Base-by-base conservation (phyloP, 306 rosid genomes). In the Lathyrus aphaca region DNA sequence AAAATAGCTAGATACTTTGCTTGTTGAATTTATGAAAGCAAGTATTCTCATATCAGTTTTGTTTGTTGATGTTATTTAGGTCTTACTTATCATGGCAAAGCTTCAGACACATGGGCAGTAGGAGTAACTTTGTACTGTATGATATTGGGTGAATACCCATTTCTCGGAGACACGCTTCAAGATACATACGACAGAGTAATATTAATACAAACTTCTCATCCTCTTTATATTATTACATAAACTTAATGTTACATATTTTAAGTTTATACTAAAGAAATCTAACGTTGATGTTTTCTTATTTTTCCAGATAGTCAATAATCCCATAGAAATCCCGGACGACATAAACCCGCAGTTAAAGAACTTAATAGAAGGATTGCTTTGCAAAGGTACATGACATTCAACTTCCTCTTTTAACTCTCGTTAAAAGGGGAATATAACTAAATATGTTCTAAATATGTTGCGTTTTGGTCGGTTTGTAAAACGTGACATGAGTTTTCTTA, bases 61-160 rank as follows among this genome's bases (percentile, higher is more conserved):
- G 44, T 54, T 25, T 62, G 21, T 57, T 58, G 66, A 25, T 64
- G 79, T 58, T 37, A 40, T 64, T 44, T 55, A 95, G 99, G 99
- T 72, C 81, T 89, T 65, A 89, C 95, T 17, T 91, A 95, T 81
- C 82, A 76, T 44, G 99, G 99, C 44, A 89, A 78, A 84, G 88
- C 84, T 70, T 95, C 99, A 1, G 99, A 95, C 85, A 95, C 99
- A 0, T 95, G 99, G 99, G 99, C 99, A 0, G 85, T 95, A n/a
- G 99, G 99, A 78, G 92, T 95, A 74, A 91, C 97, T 66, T 75
- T 95, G 84, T 91, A 95, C 82, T 95, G 92, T 79, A 86, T 95
- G 99, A 68, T 89, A 30, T 59, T 88, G 71, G 99, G 99, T 42
- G 87, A 83, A 44, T 89, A 89, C 78, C 99, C 99, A 18, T 95